Evolutionary conservation across 495 filamentous ascomycete species (phyloP), one percentile per base, ranked within the genome.

Genomic region (Umbilicaria muhlenbergii): DNA sequence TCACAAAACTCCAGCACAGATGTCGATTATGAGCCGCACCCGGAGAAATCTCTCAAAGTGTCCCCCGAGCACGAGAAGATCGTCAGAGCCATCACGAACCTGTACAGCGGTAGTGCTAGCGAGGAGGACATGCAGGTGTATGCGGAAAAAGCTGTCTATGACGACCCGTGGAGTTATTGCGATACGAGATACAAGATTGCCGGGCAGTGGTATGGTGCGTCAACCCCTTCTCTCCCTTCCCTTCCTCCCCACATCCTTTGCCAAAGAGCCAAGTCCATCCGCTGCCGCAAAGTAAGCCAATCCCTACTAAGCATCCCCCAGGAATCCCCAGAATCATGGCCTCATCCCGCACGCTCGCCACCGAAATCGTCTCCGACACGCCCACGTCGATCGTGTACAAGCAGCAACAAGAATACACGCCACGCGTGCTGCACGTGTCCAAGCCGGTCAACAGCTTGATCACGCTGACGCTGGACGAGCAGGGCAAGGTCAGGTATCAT

Each of bases 151-250:
- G 54, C 67, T 5, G 49, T 71, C 34, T 70, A 71, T 39, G 68
- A 71, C 44, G 67, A 70, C 49, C 62, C 65, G 0, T 70, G 62
- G 56, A 67, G 63, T 45, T 70, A 62, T 48, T 70, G 66, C 47
- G 66, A 70, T 53, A 65, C 62, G 1, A 54, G 67, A 38, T 69
- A 66, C 44, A 68, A 68, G 45, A 67, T 69, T 51, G 64, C 65
- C 14, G 64, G 67, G 18, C 65, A 71, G 51, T 71, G 67, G 64
- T 70, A 63, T 47, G 66, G 67, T 56, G 45, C 0, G 50, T 38
- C 3, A 10, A 7, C 15, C 13, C 19, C 4, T 56, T 12, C 42
- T 41, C 19, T 37, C 15, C 31, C 32, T 16, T 16, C 1, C n/a
- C 36, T 10, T 24, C 34, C 31, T 11, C 36, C 2, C 6, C 19